Evolutionary conservation across 306 rosid species (phyloP).

Genomic region (Phaseolus lunatus): DNA sequence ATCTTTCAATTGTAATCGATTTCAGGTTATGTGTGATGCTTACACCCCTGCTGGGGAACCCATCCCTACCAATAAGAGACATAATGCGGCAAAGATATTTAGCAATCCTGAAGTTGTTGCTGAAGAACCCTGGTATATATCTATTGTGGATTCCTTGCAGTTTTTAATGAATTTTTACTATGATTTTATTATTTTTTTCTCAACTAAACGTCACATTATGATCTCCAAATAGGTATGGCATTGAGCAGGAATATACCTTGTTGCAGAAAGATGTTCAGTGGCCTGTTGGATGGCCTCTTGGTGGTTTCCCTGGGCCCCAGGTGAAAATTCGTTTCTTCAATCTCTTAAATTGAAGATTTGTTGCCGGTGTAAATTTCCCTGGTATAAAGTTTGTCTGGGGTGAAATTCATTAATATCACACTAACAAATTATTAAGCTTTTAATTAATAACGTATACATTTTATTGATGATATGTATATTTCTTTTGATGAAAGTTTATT

Average conservation of each 20-base stretch:
- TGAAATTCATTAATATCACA: not conserved
- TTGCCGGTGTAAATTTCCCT: not conserved
- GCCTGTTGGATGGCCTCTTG: conserved; percentile 94
- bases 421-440: not conserved
- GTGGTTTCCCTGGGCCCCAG: conserved; percentile 94
- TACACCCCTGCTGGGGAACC: conserved; percentile 76
- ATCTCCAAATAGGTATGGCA: conserved; percentile 73
- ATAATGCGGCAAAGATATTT: conserved; percentile 70
- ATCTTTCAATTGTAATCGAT: conserved; percentile 1
- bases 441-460: not conserved
- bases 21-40: conserved; percentile 75
- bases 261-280: conserved; percentile 76
- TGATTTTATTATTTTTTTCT: not conserved
- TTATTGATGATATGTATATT: not conserved
- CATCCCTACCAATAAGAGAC: conserved; percentile 75
- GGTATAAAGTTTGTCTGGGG: not conserved
- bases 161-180: not conserved
- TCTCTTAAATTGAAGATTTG: not conserved
- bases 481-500: not conserved
- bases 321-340: conserved; percentile 43
- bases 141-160: not conserved
- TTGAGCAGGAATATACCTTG: conserved; percentile 96
- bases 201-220: not conserved
- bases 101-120: conserved; percentile 68
- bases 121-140: conserved; percentile 68